phyloP scores from a whole-genome alignment of 2,329 filamentous ascomycete species.

The Hawksworthiomyces lignivorus region DNA sequence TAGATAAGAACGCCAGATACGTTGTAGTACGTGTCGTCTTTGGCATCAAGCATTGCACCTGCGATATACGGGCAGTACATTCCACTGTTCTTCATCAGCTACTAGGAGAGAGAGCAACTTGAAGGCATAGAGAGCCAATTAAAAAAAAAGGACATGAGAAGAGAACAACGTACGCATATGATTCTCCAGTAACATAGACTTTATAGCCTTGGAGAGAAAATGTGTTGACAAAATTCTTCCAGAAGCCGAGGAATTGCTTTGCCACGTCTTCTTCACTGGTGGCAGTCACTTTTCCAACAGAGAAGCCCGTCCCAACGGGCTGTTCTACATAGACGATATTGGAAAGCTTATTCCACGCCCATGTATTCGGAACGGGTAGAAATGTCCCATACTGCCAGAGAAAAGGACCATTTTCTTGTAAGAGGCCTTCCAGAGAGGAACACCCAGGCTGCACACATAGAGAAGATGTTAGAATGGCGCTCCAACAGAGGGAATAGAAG shows the following conservation, averaged over 20 bases:
- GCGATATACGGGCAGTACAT: constrained; percentile 65
- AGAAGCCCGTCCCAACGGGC: constrained; percentile 60
- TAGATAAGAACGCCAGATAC: constrained; percentile 64
- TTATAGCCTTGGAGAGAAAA: constrained; percentile 62
- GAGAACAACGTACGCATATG: constrained; percentile 46
- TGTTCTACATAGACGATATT: constrained; percentile 74
- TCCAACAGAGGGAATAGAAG: no score
- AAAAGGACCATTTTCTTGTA: constrained; percentile 74
- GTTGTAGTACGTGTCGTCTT: constrained; percentile 61
- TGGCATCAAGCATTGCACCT: constrained; percentile 60
- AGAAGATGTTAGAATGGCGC: not conserved
- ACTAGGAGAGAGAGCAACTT: no score
- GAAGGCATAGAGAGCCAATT: not conserved
- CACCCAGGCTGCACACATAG: constrained; percentile 39
- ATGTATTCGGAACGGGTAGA: constrained; percentile 57
- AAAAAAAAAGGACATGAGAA: not conserved
- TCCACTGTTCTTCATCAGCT: no score
- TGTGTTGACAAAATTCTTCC: constrained; percentile 66
- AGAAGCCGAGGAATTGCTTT: constrained; percentile 68
- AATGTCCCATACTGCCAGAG: constrained; percentile 63
- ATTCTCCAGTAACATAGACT: constrained; percentile 67
- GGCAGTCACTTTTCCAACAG: constrained; percentile 55
- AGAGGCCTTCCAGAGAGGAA: constrained; percentile 56
- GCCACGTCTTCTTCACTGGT: constrained; percentile 61
- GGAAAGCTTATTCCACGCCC: constrained; percentile 67